Conservation (phyloP, 2,329 filamentous ascomycete species). For the Stemphylium lycopersici region DNA sequence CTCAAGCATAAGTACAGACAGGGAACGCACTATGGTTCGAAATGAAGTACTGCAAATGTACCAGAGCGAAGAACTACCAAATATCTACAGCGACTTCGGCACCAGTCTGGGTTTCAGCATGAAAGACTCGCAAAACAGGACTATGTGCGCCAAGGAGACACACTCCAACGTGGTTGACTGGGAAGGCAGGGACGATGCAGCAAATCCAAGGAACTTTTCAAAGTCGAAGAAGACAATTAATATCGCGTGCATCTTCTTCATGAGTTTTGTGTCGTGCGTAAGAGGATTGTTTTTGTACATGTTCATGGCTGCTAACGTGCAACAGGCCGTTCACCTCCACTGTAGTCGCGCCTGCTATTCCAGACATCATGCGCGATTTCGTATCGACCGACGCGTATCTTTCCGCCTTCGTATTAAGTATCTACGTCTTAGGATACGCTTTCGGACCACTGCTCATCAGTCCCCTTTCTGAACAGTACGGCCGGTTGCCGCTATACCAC, state of each 20-base stretch:
- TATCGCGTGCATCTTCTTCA: constrained; percentile 35
- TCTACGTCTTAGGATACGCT: constrained; percentile 37
- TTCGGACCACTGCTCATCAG: constrained; percentile 34
- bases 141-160: too few species aligned
- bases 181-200: constrained; percentile 25
- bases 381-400: constrained; percentile 21
- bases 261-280: constrained; percentile 21
- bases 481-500: constrained; percentile 55
- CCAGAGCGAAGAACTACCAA: neutral
- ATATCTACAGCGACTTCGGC: neutral
- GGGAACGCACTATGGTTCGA: neutral
- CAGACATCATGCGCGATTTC: constrained; percentile 25
- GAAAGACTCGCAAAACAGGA: neutral
- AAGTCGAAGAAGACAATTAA: constrained; percentile 27
- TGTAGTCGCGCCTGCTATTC: constrained; percentile 34
- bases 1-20: neutral
- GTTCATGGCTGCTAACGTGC: neutral
- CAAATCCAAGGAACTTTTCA: constrained; percentile 41
- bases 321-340: constrained; percentile 32
- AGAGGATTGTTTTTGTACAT: neutral
- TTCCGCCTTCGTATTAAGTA: constrained; percentile 30
- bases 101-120: neutral
- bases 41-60: neutral
- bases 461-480: constrained; percentile 37
- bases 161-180: constrained; percentile 17